Evolutionary conservation across 139 green algal species (phyloP).

Genomic region (Eudorina sp.): DNA sequence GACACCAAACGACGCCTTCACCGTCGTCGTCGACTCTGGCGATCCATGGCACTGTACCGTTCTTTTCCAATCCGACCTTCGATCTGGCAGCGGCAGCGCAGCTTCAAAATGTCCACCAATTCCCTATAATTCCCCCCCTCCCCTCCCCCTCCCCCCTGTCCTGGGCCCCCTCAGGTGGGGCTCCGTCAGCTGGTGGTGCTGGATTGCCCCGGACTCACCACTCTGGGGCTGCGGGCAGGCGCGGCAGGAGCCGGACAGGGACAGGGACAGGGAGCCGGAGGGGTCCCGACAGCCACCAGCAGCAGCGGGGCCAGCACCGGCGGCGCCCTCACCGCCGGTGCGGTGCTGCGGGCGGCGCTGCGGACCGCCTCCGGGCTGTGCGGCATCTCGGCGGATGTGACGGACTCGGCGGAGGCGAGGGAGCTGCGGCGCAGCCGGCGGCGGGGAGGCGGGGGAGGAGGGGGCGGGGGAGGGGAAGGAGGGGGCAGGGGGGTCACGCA

Average conservation of each 20-base stretch:
- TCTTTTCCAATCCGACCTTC: not conserved
- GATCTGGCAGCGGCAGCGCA: not conserved
- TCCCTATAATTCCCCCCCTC: not conserved
- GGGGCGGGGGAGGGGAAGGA: not conserved
- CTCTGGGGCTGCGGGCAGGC: not conserved
- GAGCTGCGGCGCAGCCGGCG: not conserved
- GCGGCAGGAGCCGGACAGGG: too few species aligned
- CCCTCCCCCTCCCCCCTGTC: too few species aligned
- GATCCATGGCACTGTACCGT: not conserved
- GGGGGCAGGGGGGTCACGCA: not conserved
- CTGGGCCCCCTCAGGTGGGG: not conserved
- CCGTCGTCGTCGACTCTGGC: too few species aligned
- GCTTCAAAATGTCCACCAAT: not conserved
- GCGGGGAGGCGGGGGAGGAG: not conserved
- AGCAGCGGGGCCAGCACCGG: not conserved
- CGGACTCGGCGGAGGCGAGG: not conserved
- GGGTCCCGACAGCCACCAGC: not conserved
- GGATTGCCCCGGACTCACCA: conserved; percentile 3
- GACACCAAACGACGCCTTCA: too few species aligned
- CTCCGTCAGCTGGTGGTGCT: conserved; percentile 14
- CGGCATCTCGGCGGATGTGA: not conserved
- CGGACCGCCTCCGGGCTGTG: too few species aligned
- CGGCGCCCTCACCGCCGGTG: too few species aligned
- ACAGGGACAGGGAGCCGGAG: too few species aligned
- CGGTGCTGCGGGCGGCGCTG: not conserved